Percentiles rank a stretch among this genome's conserved stretches.
Conservation (phyloP, 768 basidiomycete genomes). For the Podaxis sp. region DNA sequence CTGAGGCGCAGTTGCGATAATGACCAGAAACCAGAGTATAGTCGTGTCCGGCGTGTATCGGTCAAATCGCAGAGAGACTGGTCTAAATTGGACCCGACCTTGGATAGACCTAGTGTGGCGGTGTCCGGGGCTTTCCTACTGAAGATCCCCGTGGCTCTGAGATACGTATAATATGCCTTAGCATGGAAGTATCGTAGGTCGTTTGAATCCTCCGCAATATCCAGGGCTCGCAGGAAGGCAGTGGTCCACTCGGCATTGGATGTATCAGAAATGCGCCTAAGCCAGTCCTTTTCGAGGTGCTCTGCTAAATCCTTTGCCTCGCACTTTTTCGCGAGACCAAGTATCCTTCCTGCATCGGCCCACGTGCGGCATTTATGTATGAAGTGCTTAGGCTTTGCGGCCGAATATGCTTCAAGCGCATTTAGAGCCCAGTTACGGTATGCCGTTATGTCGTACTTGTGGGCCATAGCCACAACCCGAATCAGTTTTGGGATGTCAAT, state of each 20-base stretch:
- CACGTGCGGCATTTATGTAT: background rate
- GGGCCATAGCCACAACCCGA: background rate
- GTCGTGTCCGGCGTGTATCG: background rate
- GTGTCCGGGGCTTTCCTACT: too few species aligned
- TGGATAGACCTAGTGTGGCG: too few species aligned
- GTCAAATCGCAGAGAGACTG: background rate
- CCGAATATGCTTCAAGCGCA: background rate
- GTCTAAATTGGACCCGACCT: too few species aligned
- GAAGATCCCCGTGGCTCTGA: background rate
- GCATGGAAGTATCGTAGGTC: background rate
- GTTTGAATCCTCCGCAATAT: background rate
- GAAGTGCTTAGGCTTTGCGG: background rate
- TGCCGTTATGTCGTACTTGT: slow-evolving; percentile 1
- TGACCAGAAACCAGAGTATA: slow-evolving; percentile 1
- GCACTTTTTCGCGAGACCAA: background rate
- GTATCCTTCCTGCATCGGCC: background rate
- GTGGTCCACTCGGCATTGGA: background rate
- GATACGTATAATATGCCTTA: background rate
- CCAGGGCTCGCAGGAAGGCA: background rate
- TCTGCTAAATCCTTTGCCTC: background rate
- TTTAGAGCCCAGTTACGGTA: background rate
- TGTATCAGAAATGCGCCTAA: background rate
- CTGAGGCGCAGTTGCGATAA: background rate
- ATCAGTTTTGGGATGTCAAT: background rate
- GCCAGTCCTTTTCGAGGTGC: background rate